phyloP scores from a whole-genome alignment of 352 stramenopile species.

The Globisporangium barbulae region DNA sequence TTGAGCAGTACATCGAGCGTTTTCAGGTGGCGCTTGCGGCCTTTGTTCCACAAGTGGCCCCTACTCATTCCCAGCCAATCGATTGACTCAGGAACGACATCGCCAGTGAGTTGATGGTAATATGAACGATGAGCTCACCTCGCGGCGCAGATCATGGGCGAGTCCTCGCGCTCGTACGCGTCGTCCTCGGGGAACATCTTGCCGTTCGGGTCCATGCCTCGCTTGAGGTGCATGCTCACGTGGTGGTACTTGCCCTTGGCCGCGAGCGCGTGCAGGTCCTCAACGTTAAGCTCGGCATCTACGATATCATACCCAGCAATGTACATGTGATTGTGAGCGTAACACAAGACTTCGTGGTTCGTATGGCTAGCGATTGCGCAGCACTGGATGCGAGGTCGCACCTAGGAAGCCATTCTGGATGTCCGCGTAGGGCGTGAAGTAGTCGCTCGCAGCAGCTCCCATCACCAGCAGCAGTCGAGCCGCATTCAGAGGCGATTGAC shows the following conservation, averaged over 20 bases:
- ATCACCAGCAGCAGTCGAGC: constrained; percentile 19
- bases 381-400: not conserved
- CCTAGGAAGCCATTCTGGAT: constrained; percentile 52
- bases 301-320: not conserved
- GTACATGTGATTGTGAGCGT: too few species aligned
- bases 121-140: constrained; percentile 23
- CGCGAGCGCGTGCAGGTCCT: constrained; percentile 48
- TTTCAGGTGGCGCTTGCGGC: constrained; percentile 43
- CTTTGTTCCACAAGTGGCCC: constrained; percentile 40
- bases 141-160: constrained; percentile 54
- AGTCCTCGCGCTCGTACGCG: constrained; percentile 46
- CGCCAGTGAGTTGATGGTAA: not conserved
- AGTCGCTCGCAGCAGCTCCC: constrained; percentile 49
- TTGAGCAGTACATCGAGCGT: constrained; percentile 48
- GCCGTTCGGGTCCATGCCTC: constrained; percentile 62
- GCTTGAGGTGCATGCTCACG: constrained; percentile 45
- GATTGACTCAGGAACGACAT: not conserved
- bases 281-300: constrained; percentile 49
- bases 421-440: constrained; percentile 53
- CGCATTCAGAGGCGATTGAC: not conserved
- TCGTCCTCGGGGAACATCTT: constrained; percentile 34
- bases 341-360: too few species aligned
- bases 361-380: too few species aligned
- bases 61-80: constrained; percentile 13
- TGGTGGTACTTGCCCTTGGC: constrained; percentile 37